Percentiles rank a stretch among this genome's conserved stretches.
Conservation (phyloP, 2,329 filamentous ascomycete genomes). For the Sporothrix luriei region DNA sequence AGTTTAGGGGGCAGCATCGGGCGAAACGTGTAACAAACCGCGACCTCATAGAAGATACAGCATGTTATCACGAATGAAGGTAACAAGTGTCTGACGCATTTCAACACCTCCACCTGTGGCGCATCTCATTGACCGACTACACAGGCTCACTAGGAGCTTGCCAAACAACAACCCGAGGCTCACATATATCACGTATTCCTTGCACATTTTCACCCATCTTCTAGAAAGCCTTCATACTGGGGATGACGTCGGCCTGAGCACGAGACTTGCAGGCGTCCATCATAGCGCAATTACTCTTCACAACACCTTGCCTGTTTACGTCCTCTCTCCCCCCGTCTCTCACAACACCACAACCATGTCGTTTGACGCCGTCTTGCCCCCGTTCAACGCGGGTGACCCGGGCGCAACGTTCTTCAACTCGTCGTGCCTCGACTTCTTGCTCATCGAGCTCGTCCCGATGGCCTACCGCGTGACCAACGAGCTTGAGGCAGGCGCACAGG, state of each 20-base stretch:
- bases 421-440: conserved; percentile 87
- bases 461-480: conserved; percentile 83
- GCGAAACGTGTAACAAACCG: conserved; percentile 21
- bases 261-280: neutral
- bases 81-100: conserved; percentile 2
- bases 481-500: conserved; percentile 54
- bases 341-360: conserved; percentile 58
- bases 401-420: conserved; percentile 73
- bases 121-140: neutral
- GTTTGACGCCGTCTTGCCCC: conserved; percentile 69
- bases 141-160: neutral
- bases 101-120: neutral
- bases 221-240: neutral
- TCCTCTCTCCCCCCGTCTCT: neutral
- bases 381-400: conserved; percentile 73
- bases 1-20: conserved; percentile 7
- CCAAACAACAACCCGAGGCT: neutral
- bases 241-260: neutral
- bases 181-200: conserved; percentile 2
- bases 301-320: neutral
- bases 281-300: neutral
- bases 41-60: conserved; percentile 10
- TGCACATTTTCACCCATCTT: neutral
- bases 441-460: conserved; percentile 96
- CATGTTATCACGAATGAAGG: neutral